phyloP scores from a whole-genome alignment of 495 filamentous ascomycete genomes.

The Xanthoparmelia taractica region DNA sequence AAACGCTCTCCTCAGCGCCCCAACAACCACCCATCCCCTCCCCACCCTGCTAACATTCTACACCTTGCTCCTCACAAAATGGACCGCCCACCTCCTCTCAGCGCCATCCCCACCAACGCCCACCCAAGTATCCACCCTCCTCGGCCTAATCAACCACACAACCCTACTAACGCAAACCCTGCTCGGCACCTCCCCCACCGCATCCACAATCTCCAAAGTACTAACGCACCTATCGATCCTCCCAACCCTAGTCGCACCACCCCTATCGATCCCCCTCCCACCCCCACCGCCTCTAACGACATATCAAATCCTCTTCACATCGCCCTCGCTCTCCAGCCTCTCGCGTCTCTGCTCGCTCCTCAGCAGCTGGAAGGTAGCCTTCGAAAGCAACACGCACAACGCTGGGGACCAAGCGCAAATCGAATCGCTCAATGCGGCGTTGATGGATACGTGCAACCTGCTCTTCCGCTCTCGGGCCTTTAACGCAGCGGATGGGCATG shows the following conservation, averaged over 20 bases:
- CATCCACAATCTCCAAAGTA: slow-evolving; percentile 42
- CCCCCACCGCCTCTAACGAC: slow-evolving; percentile 64
- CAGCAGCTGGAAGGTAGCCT: slow-evolving; percentile 62
- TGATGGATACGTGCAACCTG: slow-evolving; percentile 86
- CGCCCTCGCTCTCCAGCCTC: slow-evolving; percentile 50
- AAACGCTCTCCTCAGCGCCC: slow-evolving; percentile 43
- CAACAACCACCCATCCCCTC: slow-evolving; percentile 38
- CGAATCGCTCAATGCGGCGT: slow-evolving; percentile 68
- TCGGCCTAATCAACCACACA: slow-evolving; percentile 47
- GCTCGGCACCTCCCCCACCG: slow-evolving; percentile 38
- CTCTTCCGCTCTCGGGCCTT: slow-evolving; percentile 76
- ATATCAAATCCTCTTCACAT: slow-evolving; percentile 60
- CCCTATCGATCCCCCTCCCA: slow-evolving; percentile 43
- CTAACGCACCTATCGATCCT: slow-evolving; percentile 62
- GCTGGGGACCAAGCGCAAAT: slow-evolving; percentile 21
- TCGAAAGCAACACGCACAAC: slow-evolving; percentile 42
- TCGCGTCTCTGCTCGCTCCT: slow-evolving; percentile 64
- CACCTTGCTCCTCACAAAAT: slow-evolving; percentile 58
- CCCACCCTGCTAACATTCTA: slow-evolving; percentile 60
- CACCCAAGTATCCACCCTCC: slow-evolving; percentile 30
- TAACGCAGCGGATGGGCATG: slow-evolving; percentile 57
- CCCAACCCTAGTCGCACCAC: slow-evolving; percentile 33
- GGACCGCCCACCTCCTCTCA: slow-evolving; percentile 46
- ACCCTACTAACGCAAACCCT: slow-evolving; percentile 57
- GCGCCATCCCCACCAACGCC: slow-evolving; percentile 12